Percentiles rank a stretch among this genome's conserved stretches.
These are phyloP conservation scores for Candida multigemmis DNA, from an alignment of 805 yeast genomes.

Conservation along the genomic window DNA sequence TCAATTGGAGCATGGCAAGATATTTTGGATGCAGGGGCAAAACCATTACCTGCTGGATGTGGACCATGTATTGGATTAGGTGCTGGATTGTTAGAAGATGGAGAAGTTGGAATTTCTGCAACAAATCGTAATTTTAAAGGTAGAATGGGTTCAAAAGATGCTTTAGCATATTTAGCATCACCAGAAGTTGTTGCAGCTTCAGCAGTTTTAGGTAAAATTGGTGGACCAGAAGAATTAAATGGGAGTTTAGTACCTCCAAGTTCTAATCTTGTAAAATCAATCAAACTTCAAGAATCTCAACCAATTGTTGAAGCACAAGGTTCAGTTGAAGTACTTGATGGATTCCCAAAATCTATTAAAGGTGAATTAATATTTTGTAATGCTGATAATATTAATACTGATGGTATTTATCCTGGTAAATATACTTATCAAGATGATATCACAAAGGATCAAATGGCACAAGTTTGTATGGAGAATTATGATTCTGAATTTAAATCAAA, in stretches of 20 bases:
- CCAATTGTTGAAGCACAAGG: conserved; percentile 23
- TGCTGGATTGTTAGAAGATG: conserved; percentile 84
- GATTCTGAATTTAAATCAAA: conserved; percentile 80
- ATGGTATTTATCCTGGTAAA: conserved; percentile 98
- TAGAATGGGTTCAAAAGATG: conserved; percentile 97
- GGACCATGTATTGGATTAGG: conserved; percentile 99
- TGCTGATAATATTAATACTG: conserved; percentile 95
- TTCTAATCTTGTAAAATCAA: conserved; percentile 39
- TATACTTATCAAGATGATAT: conserved; percentile 98
- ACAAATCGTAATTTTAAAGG: conserved; percentile 98
- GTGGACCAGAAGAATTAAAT: conserved; percentile 77
- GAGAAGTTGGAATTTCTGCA: conserved; percentile 97
- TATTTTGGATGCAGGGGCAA: conserved; percentile 87
- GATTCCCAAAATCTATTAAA: conserved; percentile 80
- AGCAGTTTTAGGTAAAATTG: conserved; percentile 91
- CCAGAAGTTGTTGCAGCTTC: conserved; percentile 99
- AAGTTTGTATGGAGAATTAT: conserved; percentile 98
- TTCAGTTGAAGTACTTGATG: conserved; percentile 70
- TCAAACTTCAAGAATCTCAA: conserved; percentile 16
- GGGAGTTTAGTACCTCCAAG: conserved; percentile 39
- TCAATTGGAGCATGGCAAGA: conserved; percentile 87
- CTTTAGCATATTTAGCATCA: conserved; percentile 89
- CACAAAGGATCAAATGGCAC: conserved; percentile 91
- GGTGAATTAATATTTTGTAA: conserved; percentile 95
- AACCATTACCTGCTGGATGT: conserved; percentile 95